Percentiles rank a stretch among this genome's conserved stretches.
These are phyloP conservation scores for Moesziomyces sp. DNA, from an alignment of 1,284 basidiomycete species.

Conservation along the genomic window DNA sequence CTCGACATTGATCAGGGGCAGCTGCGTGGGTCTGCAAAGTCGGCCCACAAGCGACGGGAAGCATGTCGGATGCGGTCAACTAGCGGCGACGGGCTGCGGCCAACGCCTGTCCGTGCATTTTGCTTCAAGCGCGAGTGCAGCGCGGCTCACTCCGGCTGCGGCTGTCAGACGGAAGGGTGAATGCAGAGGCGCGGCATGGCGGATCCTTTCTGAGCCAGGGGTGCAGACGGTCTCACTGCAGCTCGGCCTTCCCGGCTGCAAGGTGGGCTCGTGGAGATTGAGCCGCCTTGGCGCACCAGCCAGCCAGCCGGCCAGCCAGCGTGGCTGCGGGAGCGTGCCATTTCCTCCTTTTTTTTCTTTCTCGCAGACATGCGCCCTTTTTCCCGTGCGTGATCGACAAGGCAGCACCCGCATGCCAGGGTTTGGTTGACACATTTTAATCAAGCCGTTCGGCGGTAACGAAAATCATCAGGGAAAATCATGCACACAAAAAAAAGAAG, in stretches of 20 bases:
- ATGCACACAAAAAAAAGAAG: constrained; percentile 7
- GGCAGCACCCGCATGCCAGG: background rate
- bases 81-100: background rate
- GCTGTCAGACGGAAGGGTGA: background rate
- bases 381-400: constrained; percentile 16
- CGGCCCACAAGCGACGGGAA: too few relatives aligned
- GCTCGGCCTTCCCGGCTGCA: constrained; percentile 1
- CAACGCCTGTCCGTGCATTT: background rate
- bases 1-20: too few relatives aligned
- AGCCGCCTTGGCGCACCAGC: too few relatives aligned
- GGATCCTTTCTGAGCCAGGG: background rate
- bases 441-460: background rate
- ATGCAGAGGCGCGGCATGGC: background rate
- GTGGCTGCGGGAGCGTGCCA: too few relatives aligned
- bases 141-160: too few relatives aligned
- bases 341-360: background rate
- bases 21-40: too few relatives aligned
- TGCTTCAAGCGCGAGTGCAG: too few relatives aligned
- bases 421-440: constrained; percentile 12
- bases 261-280: background rate
- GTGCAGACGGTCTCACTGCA: background rate
- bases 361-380: background rate
- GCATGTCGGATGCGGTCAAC: background rate
- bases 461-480: constrained; percentile 1
- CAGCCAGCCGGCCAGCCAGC: too few relatives aligned